Base-by-base conservation (phyloP, 2,329 filamentous ascomycete species). In the Xylaria sp. region DNA sequence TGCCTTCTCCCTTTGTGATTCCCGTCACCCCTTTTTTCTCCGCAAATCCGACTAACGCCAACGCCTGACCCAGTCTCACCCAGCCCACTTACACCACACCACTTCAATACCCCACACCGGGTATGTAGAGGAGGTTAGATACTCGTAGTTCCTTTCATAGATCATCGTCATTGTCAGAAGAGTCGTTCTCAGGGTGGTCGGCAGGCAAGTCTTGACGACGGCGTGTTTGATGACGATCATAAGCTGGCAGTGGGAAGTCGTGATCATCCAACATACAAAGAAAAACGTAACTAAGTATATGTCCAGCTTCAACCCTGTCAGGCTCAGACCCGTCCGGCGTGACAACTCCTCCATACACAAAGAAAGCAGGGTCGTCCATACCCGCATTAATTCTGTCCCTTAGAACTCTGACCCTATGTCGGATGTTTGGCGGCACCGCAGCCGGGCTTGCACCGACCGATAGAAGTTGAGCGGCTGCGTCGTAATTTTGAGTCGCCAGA, bases 121-220 rank as follows among this genome's bases (percentile, higher is more conserved):
- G 32, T 1, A 10, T 35, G 6, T 10, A 35, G 32, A 35, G 32
- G 1, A 10, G 32, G 8, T 35, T 35, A 35, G 40, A 44, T 44
- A 18, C 40, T 44, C 40, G 40, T 5, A 6, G 16, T 44, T n/a
- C 13, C 5, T 5, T 5, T 44, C 16, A n/a, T 42, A 42, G 40
- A 42, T 35, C 32, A 35, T 35, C 37, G 8, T 42, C 40, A 44
- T 44, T 35, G 32, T 35, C 40, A 44, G 13, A 18, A 77, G 71
- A 29, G 71, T 76, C 50, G 23, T 61, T 44, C 6, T 23, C 72
- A 70, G 76, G 29, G 70, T 79, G 63, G 58, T 71, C 48, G 32
- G 51, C 12, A n/a, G 27, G 25, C 4, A 5, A 10, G 13, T 9
- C 27, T 35, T 9, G 27, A 21, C 12, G 2, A 4, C 18, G 2